Conservation (phyloP, 2,329 filamentous ascomycete genomes). For the Colletotrichum sp. region DNA sequence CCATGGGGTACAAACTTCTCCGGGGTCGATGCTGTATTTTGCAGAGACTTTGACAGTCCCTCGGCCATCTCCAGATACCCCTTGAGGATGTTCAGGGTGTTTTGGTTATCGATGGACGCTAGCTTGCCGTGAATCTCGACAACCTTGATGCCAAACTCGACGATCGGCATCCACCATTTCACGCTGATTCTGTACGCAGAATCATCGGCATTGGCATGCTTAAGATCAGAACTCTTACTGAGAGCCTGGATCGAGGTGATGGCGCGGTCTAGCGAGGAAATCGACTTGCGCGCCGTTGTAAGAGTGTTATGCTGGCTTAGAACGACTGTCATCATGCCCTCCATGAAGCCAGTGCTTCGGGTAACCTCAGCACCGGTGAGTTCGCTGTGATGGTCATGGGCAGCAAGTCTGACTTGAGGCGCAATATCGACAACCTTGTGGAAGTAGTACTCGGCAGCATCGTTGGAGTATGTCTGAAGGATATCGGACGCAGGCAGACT, state of each 20-base stretch:
- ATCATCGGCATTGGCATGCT: conserved; percentile 6
- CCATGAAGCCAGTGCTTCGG: conserved; percentile 83
- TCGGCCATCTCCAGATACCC: conserved; percentile 54
- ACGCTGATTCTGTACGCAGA: conserved; percentile 33
- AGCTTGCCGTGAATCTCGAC: conserved; percentile 72
- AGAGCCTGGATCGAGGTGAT: conserved; percentile 20
- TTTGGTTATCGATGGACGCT: conserved; percentile 54
- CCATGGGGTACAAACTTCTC: conserved; percentile 56
- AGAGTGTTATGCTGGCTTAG: conserved; percentile 64
- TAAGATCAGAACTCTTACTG: conserved; percentile 1
- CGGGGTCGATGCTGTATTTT: conserved; percentile 54
- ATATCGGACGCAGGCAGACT: conserved; percentile 29
- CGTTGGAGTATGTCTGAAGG: conserved; percentile 25
- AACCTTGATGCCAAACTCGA: conserved; percentile 66
- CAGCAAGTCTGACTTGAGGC: conserved; percentile 68
- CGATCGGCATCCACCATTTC: conserved; percentile 72
- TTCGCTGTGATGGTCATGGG: conserved; percentile 81
- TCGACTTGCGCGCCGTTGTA: conserved; percentile 38
- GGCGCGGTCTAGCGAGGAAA: conserved; percentile 30
- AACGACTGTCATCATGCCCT: conserved; percentile 77
- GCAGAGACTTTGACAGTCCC: conserved; percentile 44
- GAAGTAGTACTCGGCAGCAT: conserved; percentile 72
- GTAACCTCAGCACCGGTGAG: conserved; percentile 80
- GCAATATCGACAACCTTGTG: conserved; percentile 80
- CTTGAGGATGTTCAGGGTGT: conserved; percentile 48